phyloP scores from a whole-genome alignment of 306 rosid genomes.

The Inga laurina region DNA sequence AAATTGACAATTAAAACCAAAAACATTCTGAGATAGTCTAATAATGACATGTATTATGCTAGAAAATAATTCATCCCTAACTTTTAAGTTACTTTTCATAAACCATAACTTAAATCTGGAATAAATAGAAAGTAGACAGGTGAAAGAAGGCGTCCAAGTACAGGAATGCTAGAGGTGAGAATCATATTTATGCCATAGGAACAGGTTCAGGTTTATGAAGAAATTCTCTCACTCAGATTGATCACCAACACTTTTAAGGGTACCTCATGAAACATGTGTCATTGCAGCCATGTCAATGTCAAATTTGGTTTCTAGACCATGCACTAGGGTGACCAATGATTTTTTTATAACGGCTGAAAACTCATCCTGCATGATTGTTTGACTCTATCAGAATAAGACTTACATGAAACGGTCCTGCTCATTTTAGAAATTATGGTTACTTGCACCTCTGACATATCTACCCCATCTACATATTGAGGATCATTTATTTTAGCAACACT shows the following conservation, averaged over 20 bases:
- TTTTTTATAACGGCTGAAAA: conserved; percentile 93
- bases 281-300: conserved; percentile 96
- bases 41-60: not conserved
- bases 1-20: not conserved
- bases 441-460: conserved; percentile 98
- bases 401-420: conserved; percentile 9
- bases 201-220: conserved; percentile 5
- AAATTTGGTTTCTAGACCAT: conserved; percentile 94
- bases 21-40: not conserved
- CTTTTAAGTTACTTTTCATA: not conserved
- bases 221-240: conserved; percentile 84
- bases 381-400: conserved; percentile 31
- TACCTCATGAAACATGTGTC: conserved; percentile 93
- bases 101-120: conserved; percentile 1
- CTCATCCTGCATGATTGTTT: conserved; percentile 72
- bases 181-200: conserved; percentile 79
- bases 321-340: conserved; percentile 89
- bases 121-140: conserved; percentile 87
- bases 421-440: conserved; percentile 44
- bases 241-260: conserved; percentile 97
- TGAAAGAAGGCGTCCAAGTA: conserved; percentile 92
- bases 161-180: conserved; percentile 89
- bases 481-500: conserved; percentile 89
- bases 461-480: conserved; percentile 69
- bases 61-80: conserved; percentile 15